Percentiles rank a stretch among this genome's conserved stretches.
Evolutionary conservation across 495 filamentous ascomycete species (phyloP).

Genomic region (Thermochaetoides thermophila): DNA sequence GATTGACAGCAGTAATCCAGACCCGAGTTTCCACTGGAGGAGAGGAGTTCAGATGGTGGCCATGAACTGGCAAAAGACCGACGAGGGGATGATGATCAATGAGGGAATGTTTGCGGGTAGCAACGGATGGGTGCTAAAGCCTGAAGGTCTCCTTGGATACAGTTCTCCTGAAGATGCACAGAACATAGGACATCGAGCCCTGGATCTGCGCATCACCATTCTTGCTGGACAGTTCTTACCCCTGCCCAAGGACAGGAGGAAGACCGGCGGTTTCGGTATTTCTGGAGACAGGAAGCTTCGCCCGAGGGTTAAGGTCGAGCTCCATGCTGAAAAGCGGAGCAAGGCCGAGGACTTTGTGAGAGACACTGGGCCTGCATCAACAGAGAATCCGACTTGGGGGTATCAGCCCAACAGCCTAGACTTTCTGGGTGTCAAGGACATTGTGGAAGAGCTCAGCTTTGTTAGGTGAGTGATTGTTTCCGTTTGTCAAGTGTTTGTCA

Average conservation of each 20-base stretch:
- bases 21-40: constrained; percentile 74
- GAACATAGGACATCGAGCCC: constrained; percentile 11
- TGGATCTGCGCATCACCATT: constrained; percentile 30
- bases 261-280: constrained; percentile 12
- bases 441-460: constrained; percentile 33
- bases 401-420: constrained; percentile 15
- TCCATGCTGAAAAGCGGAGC: constrained; percentile 55
- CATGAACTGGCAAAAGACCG: constrained; percentile 83
- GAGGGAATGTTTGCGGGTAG: constrained; percentile 80
- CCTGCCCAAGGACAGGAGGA: constrained; percentile 12
- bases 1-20: constrained; percentile 70
- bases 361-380: constrained; percentile 19
- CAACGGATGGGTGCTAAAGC: constrained; percentile 78
- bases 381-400: constrained; percentile 30
- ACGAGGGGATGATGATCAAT: constrained; percentile 92
- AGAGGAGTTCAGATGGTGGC: constrained; percentile 85
- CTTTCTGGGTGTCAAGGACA: constrained; percentile 24
- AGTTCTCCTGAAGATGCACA: constrained; percentile 5
- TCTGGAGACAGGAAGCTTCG: constrained; percentile 17
- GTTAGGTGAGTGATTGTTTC: constrained; percentile 25
- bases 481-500: not conserved
- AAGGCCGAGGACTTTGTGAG: constrained; percentile 19
- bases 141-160: constrained; percentile 33
- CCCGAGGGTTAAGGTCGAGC: constrained; percentile 52
- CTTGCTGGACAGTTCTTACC: constrained; percentile 31